A percentile compares a stretch with the other conserved stretches of the same genome.
Conservation (phyloP, 2,329 filamentous ascomycete species). For the Leptoxyphium fumago region DNA sequence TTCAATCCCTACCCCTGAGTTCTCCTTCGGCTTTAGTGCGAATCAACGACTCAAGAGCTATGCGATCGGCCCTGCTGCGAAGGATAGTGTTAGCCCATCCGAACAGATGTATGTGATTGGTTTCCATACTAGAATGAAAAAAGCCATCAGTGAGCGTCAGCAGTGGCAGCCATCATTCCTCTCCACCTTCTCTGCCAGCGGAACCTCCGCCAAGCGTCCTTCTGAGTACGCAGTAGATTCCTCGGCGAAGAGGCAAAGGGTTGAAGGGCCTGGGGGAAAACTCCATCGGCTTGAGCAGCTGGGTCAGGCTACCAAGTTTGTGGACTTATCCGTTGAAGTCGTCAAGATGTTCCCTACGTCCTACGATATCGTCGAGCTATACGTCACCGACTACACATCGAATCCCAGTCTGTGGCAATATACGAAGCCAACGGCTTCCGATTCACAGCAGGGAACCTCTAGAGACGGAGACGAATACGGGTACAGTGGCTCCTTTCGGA, state of each 20-base stretch:
- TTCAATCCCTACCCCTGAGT: constrained; percentile 14
- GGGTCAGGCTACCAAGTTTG: constrained; percentile 36
- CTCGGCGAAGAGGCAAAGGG: not conserved
- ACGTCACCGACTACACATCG: constrained; percentile 70
- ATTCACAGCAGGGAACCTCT: constrained; percentile 8
- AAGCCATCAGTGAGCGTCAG: not conserved
- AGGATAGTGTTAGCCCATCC: constrained; percentile 7
- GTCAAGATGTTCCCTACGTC: constrained; percentile 37
- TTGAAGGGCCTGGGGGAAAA: constrained; percentile 25
- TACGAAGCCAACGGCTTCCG: constrained; percentile 3
- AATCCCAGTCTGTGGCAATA: constrained; percentile 51
- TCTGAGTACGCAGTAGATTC: not conserved
- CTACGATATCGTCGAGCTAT: constrained; percentile 41
- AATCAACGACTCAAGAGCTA: constrained; percentile 8
- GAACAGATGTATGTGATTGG: constrained; percentile 22
- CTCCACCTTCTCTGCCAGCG: not conserved
- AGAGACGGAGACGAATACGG: constrained; percentile 41
- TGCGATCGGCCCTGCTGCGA: constrained; percentile 6
- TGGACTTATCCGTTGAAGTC: constrained; percentile 58
- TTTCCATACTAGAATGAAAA: constrained; percentile 8
- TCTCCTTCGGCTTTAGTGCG: constrained; percentile 14
- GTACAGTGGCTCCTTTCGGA: constrained; percentile 29
- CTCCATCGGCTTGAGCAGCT: constrained; percentile 53
- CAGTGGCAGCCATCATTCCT: not conserved
- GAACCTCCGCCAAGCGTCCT: not conserved